Evolutionary conservation across 2,329 filamentous ascomycete species (phyloP), one percentile per base, ranked within the genome.

Genomic region (Monilinia fructicola): DNA sequence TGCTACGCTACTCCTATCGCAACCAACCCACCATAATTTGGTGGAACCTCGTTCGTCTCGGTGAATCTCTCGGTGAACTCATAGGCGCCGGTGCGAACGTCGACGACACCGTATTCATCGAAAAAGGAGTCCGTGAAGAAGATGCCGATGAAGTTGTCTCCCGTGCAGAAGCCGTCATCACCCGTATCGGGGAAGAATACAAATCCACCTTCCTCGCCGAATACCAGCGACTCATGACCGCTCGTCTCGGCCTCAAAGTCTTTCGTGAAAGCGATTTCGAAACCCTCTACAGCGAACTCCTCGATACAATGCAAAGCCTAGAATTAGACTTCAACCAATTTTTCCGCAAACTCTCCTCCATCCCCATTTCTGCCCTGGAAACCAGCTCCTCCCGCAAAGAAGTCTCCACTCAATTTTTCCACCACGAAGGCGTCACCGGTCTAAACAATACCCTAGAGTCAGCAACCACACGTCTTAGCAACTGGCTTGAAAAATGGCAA

Each of bases 21-120:
- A 97, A 97, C 76, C 95, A 99, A 76, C 93, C 95, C 0, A 93
- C 89, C 54, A 91, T 99, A 67, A 95, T 99, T 75, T 99, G 95
- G 95, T 99, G 95, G 95, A 98, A 98, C 74, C 83, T 98, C 0
- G 92, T 97, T 1, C 88, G 95, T 1, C 84, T 99, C 0, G 95
- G 93, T 67, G 95, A 99, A 79, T 86, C 90, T 0, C 77, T 99
- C 0, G 95, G 92, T 26, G 95, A 98, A 78, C 82, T 97, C 1
- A 87, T 99, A 66, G 95, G 94, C 23, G 86, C 90, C 0, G 94
- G 91, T 0, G 78, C 83, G 1, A 80, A 82, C 48, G 88, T 94
- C 42, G 93, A 99, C 74, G 85, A 89, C 14, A 78, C 85, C 1
- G 81, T 81, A 1, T 97, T 97, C 73, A 79, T 91, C 6, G 81